A percentile compares a stretch with the other conserved stretches of the same genome.
Conservation (phyloP, 2,329 filamentous ascomycete genomes). For the Stromatinia cepivora region DNA sequence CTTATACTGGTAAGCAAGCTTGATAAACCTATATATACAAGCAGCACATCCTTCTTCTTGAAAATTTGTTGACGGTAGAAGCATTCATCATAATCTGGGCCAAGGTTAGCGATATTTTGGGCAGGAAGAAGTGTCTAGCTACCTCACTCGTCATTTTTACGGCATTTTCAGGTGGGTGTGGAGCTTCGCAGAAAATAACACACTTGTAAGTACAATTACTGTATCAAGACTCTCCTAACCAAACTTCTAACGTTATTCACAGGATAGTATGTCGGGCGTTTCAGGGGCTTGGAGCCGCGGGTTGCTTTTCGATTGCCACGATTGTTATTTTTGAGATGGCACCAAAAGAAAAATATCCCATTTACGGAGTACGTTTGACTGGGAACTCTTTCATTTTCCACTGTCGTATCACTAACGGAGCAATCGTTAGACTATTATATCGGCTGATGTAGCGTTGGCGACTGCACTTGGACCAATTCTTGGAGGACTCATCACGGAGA, state of each 20-base stretch:
- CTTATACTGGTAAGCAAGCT: slow-evolving; percentile 11
- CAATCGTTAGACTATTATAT: slow-evolving; percentile 26
- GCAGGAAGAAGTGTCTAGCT: neutral
- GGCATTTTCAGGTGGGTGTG: neutral
- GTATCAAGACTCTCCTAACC: neutral
- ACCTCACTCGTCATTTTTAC: neutral
- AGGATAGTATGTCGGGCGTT: neutral
- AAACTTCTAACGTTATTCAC: neutral
- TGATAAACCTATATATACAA: neutral
- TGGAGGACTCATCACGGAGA: neutral
- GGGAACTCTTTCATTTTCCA: too few species aligned
- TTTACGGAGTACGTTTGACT: neutral
- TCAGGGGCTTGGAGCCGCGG: slow-evolving; percentile 1
- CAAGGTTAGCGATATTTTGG: neutral
- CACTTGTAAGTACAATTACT: neutral
- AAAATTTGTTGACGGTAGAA: neutral
- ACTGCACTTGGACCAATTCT: slow-evolving; percentile 43
- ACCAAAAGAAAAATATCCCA: slow-evolving; percentile 3
- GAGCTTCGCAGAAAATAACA: neutral
- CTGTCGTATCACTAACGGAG: too few species aligned
- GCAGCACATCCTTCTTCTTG: too few species aligned
- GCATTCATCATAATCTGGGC: slow-evolving; percentile 9
- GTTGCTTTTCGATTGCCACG: neutral
- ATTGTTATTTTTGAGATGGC: slow-evolving; percentile 5
- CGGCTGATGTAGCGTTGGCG: neutral